Percentiles rank a stretch among this genome's conserved stretches.
These are phyloP conservation scores for Fusarium oligoseptatum DNA, from an alignment of 2,329 filamentous ascomycete genomes.

Conservation along the genomic window DNA sequence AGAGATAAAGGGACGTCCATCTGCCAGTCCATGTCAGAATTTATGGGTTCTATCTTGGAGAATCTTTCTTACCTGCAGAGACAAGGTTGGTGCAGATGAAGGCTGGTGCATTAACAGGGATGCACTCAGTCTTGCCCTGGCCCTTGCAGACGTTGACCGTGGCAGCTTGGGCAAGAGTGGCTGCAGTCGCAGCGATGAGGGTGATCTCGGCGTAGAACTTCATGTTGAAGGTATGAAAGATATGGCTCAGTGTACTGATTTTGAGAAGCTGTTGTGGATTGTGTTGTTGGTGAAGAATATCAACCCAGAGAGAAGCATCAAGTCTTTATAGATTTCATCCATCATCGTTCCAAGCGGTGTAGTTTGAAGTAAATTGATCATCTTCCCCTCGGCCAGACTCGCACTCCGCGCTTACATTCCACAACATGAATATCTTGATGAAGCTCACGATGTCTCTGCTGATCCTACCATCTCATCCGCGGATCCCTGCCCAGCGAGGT, in stretches of 20 bases:
- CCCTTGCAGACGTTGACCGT: constrained; percentile 11
- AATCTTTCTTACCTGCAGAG: background rate
- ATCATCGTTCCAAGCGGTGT: background rate
- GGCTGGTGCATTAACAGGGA: background rate
- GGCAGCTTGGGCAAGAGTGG: background rate
- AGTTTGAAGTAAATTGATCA: background rate
- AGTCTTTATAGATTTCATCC: background rate
- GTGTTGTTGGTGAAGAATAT: background rate
- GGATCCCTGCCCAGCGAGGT: background rate
- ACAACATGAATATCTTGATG: background rate
- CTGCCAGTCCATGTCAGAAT: background rate
- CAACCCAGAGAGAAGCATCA: background rate
- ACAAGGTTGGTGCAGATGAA: background rate
- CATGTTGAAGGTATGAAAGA: background rate
- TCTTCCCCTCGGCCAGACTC: background rate
- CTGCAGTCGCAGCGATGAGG: background rate
- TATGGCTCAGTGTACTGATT: background rate
- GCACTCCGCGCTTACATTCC: background rate
- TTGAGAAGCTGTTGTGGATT: background rate
- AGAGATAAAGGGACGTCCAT: background rate
- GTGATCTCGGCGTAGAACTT: background rate
- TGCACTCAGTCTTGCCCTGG: constrained; percentile 3
- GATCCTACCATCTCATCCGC: background rate
- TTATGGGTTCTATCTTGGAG: background rate
- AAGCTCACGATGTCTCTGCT: background rate